A percentile compares a stretch with the other conserved stretches of the same genome.
These are phyloP conservation scores for Cyclostephanos invisitatus DNA, from an alignment of 108 stramenopile species.

Conservation along the genomic window DNA sequence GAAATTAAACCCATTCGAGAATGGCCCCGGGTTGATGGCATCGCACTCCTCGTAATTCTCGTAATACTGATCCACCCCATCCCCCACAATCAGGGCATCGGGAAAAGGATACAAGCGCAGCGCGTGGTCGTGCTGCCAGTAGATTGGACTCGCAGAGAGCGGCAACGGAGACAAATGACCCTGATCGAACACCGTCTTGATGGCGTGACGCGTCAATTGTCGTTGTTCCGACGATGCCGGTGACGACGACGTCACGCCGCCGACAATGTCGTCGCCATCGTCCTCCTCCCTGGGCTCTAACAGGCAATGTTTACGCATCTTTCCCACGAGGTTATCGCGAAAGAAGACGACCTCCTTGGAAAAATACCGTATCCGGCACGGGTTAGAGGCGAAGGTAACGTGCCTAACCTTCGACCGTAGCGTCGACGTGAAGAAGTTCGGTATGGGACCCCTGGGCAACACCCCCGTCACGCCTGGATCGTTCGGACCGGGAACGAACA, in stretches of 20 bases:
- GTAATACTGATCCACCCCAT: constrained; percentile 56
- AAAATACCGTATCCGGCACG: constrained; percentile 84
- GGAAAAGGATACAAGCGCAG: constrained; percentile 92
- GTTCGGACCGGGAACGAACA: constrained; percentile 91
- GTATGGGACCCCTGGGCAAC: constrained; percentile 71
- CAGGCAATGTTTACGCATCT: constrained; percentile 76
- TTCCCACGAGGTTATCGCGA: constrained; percentile 84
- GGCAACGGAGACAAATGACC: constrained; percentile 89
- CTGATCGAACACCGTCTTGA: constrained; percentile 89
- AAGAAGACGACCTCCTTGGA: constrained; percentile 91
- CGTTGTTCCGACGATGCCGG: not conserved
- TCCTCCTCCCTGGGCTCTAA: constrained; percentile 56
- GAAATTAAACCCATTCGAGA: constrained; percentile 55
- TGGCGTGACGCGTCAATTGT: constrained; percentile 55
- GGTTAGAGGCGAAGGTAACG: constrained; percentile 71
- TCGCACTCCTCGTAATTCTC: constrained; percentile 61
- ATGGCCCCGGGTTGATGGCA: constrained; percentile 59
- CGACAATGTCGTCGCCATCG: constrained; percentile 19
- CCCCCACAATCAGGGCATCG: constrained; percentile 77
- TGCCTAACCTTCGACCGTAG: constrained; percentile 51
- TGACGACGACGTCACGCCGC: not conserved
- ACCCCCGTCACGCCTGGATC: constrained; percentile 71
- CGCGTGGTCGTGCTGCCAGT: constrained; percentile 92
- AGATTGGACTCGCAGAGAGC: constrained; percentile 71
- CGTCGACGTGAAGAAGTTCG: constrained; percentile 54